Evolutionary conservation across 345 rosid species (phyloP), one percentile per base, ranked within the genome.

Genomic region (Eucalyptus sp.): DNA sequence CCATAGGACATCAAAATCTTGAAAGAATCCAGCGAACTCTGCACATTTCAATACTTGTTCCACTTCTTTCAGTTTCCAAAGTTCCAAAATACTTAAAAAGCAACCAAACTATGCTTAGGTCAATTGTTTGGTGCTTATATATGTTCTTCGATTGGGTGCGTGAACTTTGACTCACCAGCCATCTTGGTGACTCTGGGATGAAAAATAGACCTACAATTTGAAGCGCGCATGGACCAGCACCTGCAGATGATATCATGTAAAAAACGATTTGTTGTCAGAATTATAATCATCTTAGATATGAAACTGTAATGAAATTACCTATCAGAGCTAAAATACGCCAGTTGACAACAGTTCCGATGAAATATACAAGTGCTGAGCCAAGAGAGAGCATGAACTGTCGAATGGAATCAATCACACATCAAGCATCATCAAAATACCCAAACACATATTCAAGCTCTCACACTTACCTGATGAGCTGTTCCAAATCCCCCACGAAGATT

Each of bases 311-410:
- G 49, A 89, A 12, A 14, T 88, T 96, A 96, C 99, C 96, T 16
- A 95, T 88, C 31, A 95, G 89, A 88, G 99, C 98, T 90, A 97
- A 90, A 51, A 86, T 90, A 88, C 96, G 91, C 99, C 99, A 96
- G 88, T 94, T 88, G 41, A 91, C 87, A 88, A 94, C 92, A 86
- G 98, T 89, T 90, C 99, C 99, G 25, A 96, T 90, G 29, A 97
- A 94, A 92, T 90, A 96, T 66, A 95, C 89, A 64, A 93, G 25
- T 56, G 96, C 91, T 79, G 91, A 93, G 31, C 99, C 97, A 80
- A 87, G 87, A 88, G 97, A 95, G 91, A 97, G 95, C 95, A 96
- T 94, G 87, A 97, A 91, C 98, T 97, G 93, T 90, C 68, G 83
- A 89, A 87, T 48, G 62, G 5, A n/a, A 88, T 43, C 87, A 18